Conservation (phyloP, 352 stramenopile species). For the Lagenidium giganteum region DNA sequence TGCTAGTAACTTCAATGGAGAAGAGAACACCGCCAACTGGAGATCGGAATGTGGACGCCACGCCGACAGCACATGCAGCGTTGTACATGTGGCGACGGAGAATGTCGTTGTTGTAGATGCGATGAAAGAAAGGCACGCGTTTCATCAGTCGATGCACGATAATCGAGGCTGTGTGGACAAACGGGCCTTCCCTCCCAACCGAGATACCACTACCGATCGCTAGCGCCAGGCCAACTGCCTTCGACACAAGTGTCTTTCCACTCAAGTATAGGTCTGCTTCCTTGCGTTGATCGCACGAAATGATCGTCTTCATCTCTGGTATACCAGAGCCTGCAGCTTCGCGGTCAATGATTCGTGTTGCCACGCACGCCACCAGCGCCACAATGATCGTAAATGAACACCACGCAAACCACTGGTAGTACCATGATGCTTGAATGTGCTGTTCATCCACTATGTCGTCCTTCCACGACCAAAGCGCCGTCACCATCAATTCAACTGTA, state of each 20-base stretch:
- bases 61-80: constrained; percentile 84
- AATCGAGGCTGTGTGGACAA: constrained; percentile 91
- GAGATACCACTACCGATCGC: constrained; percentile 89
- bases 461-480: no score
- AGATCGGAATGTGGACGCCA: constrained; percentile 84
- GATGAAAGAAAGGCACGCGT: constrained; percentile 54
- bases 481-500: constrained; percentile 26
- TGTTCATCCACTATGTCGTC: no score
- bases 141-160: constrained; percentile 84
- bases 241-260: constrained; percentile 54
- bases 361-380: constrained; percentile 28
- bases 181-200: constrained; percentile 96
- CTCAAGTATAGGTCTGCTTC: constrained; percentile 41
- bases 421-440: constrained; percentile 14
- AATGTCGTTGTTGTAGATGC: constrained; percentile 59
- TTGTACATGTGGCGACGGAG: constrained; percentile 80
- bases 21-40: constrained; percentile 90
- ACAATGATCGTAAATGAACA: constrained; percentile 28
- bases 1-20: constrained; percentile 85
- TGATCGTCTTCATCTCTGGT: constrained; percentile 77
- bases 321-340: constrained; percentile 59
- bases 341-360: constrained; percentile 36
- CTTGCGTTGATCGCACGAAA: constrained; percentile 46
- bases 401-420: constrained; percentile 23
- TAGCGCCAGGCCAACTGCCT: constrained; percentile 88